Percentiles rank a stretch among this genome's conserved stretches.
phyloP scores from a whole-genome alignment of 306 rosid genomes.

The Herpetospermum pedunculosum region DNA sequence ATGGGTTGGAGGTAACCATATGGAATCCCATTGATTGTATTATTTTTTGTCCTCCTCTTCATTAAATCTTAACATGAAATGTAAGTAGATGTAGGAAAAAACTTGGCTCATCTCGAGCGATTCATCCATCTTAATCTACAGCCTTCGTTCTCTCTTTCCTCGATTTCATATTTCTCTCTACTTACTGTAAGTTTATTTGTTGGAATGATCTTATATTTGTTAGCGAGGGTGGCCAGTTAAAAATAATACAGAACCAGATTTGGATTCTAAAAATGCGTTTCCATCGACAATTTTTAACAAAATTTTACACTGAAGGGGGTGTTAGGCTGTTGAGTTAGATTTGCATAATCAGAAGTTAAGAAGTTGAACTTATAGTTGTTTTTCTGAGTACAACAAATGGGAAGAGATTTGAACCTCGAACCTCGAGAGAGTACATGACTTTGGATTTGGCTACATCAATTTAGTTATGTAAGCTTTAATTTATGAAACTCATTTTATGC shows the following conservation, averaged over 20 bases:
- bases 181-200: neutral
- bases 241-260: neutral
- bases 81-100: constrained; percentile 5
- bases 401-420: too few species aligned
- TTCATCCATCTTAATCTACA: neutral
- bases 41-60: neutral
- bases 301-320: neutral
- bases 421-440: too few species aligned
- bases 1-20: neutral
- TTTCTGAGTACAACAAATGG: too few species aligned
- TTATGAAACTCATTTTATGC: too few species aligned
- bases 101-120: neutral
- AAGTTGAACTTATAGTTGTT: neutral
- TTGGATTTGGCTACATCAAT: too few species aligned
- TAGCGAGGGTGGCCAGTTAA: neutral
- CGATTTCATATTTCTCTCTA: neutral
- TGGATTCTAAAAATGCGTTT: neutral
- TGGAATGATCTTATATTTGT: neutral
- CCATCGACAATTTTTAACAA: neutral
- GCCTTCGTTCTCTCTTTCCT: neutral
- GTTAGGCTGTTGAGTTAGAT: neutral
- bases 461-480: too few species aligned
- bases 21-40: neutral
- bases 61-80: neutral
- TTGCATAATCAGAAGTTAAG: neutral